Base-by-base conservation (phyloP, 805 yeast species). In the Metschnikowia henanensis region DNA sequence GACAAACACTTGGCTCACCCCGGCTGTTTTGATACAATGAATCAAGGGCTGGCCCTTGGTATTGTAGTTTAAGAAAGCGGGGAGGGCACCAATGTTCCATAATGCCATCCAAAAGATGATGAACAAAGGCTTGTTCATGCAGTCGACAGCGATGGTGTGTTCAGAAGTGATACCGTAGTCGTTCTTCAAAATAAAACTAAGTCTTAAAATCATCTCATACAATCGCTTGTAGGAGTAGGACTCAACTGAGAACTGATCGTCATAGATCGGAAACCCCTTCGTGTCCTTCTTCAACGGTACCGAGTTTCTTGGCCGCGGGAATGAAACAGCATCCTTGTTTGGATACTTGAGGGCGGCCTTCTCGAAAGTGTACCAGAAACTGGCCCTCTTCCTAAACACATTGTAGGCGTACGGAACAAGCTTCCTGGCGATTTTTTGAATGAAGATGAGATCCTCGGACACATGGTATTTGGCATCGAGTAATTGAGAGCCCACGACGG, bases 81-180 rank as follows among this genome's bases (percentile, higher is more conserved):
- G 97, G 7, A 75, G 64, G 1, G 96, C 96, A 33, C 97, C 97
- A 41, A 91, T 73, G 56, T 88, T 87, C 97, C 97, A 91, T 37
- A 86, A 65, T 0, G 96, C 86, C 42, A 87, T 73, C 95, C 96
- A 87, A 31, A 86, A 60, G 41, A 90, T 74, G 13, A 91, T 65
- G 56, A 87, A 87, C 49, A 89, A 68, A 2, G 96, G 96, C 59
- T 85, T 88, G 64, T 91, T 91, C 57, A 87, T 84, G 58, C 80
- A 84, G 56, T 83, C 84, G 34, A 92, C 56, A 0, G 87, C 95
- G 35, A 92, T 79, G 8, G 81, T 75, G 51, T 87, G 87, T 32
- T 83, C 82, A 12, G 80, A 65, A 16, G 79, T 66, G 29, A 91
- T 78, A 2, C 84, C 84, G 55, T 81, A 83, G 45, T 83, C 80